Base-by-base conservation (phyloP, 768 basidiomycete species). In the Strobilomyces dryophilus region DNA sequence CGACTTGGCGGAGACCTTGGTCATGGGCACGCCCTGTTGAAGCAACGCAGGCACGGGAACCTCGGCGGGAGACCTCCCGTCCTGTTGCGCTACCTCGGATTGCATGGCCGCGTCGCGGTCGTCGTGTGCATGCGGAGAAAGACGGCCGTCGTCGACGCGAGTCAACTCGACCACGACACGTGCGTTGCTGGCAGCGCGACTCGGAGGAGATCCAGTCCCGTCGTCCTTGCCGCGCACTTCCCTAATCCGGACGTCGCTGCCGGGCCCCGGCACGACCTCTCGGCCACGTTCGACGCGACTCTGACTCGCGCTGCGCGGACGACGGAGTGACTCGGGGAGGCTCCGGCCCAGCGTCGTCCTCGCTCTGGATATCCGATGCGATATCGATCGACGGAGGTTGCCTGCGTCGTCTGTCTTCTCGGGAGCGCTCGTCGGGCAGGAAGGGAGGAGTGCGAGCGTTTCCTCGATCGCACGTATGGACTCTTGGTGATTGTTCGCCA, bases 1-100 rank as follows among this genome's bases (percentile, higher is more conserved):
- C 59, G 84, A 87, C 71, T 84, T 88, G 26, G 79, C 78, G 2
- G 90, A 86, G 15, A 95, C 84, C 63, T 95, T 97, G 57, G 83
- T 83, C 85, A 95, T 87, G 0, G 79, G 77, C 1, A 80, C 81
- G 41, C 90, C 90, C 8, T 76, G 69, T 63, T 82, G 79, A 21
- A 91, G 71, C 12, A 78, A 60, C 43, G 68, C 67, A 1, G 88
- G 86, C 3, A 90, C 81, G 0, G 76, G 71, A 14, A 79, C 68
- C 35, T 85, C 77, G 14, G 59, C 35, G 24, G 53, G 40, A 36
- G 57, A 49, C 51, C 29, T 48, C 34, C 21, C 35, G 26, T 44
- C 27, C 36, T 51, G 49, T 8, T 52, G 44, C 32, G 8, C 26
- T 20, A n/a, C 8, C 3, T 51, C 27, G n/a, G 40, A 4, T 17